These are phyloP conservation scores for Santalum album DNA, from an alignment of 164 flowering plant species.

Conservation along the genomic window DNA sequence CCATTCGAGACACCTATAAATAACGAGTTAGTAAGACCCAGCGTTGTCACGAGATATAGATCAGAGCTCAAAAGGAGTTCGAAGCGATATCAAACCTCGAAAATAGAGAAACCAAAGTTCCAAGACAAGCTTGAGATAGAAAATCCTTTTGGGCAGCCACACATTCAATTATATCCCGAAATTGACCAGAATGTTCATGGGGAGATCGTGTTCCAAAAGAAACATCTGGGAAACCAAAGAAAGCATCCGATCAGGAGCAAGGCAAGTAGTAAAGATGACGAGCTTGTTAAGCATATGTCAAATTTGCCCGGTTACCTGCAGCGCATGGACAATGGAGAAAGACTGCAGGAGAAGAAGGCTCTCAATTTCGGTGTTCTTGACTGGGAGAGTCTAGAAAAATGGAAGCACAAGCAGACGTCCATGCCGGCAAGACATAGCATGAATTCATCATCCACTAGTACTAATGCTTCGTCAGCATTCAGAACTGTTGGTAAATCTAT, in stretches of 20 bases:
- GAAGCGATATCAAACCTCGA: slow-evolving; percentile 14
- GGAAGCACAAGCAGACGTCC: slow-evolving; percentile 40
- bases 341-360: slow-evolving; percentile 44
- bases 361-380: slow-evolving; percentile 85
- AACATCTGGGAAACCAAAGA: slow-evolving; percentile 19
- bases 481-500: too few species aligned
- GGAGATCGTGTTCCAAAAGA: slow-evolving; percentile 11
- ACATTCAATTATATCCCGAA: slow-evolving; percentile 10
- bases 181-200: slow-evolving; percentile 11
- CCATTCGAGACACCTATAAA: slow-evolving; percentile 3
- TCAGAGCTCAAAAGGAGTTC: slow-evolving; percentile 23
- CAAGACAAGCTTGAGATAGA: slow-evolving; percentile 20
- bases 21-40: slow-evolving; percentile 6
- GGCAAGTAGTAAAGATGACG: slow-evolving; percentile 35
- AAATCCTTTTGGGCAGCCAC: slow-evolving; percentile 10
- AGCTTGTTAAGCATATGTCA: slow-evolving; percentile 82
- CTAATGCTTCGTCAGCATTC: slow-evolving; percentile 13
- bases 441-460: slow-evolving; percentile 9
- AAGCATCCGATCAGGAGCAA: slow-evolving; percentile 16
- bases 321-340: slow-evolving; percentile 39
- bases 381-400: slow-evolving; percentile 67
- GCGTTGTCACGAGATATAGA: slow-evolving; percentile 17
- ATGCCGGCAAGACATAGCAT: slow-evolving; percentile 9
- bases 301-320: slow-evolving; percentile 69
- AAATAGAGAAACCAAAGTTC: slow-evolving; percentile 16